Percentiles rank a stretch among this genome's conserved stretches.
Evolutionary conservation across 495 filamentous ascomycete genomes (phyloP).

Genomic region (Aspergillus affinis): DNA sequence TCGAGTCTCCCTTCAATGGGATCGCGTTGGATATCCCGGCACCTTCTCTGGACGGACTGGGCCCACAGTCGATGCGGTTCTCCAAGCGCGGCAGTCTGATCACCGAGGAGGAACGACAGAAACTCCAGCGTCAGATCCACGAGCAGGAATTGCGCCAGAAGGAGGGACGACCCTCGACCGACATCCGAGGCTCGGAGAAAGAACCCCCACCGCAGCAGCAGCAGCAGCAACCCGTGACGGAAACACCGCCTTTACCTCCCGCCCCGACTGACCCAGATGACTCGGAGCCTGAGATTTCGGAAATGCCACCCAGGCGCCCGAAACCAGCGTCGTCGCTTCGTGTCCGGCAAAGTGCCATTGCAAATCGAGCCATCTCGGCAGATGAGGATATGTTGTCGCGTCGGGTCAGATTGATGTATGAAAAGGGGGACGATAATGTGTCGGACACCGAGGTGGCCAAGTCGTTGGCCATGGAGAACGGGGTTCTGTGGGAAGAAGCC

Average conservation of each 20-base stretch:
- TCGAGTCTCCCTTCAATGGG: conserved; percentile 47
- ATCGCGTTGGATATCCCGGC: conserved; percentile 60
- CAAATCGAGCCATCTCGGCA: conserved; percentile 53
- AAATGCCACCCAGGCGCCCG: conserved; percentile 43
- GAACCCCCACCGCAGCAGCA: conserved; percentile 2
- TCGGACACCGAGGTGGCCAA: conserved; percentile 47
- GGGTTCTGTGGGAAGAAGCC: conserved; percentile 58
- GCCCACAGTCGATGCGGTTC: conserved; percentile 53
- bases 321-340: conserved; percentile 34
- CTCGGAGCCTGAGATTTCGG: conserved; percentile 26
- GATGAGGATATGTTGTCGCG: conserved; percentile 84
- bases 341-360: conserved; percentile 35
- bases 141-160: conserved; percentile 12
- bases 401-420: conserved; percentile 91
- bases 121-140: conserved; percentile 21
- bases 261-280: conserved; percentile 12
- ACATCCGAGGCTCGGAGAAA: background rate
- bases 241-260: conserved; percentile 2
- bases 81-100: conserved; percentile 56
- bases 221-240: conserved; percentile 3
- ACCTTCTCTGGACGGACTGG: conserved; percentile 51
- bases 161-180: conserved; percentile 2
- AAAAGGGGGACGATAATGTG: conserved; percentile 62
- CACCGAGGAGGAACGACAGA: conserved; percentile 26
- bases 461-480: conserved; percentile 52